Base-by-base conservation (phyloP, 805 yeast genomes). In the Wickerhamomyces ciferrii region DNA sequence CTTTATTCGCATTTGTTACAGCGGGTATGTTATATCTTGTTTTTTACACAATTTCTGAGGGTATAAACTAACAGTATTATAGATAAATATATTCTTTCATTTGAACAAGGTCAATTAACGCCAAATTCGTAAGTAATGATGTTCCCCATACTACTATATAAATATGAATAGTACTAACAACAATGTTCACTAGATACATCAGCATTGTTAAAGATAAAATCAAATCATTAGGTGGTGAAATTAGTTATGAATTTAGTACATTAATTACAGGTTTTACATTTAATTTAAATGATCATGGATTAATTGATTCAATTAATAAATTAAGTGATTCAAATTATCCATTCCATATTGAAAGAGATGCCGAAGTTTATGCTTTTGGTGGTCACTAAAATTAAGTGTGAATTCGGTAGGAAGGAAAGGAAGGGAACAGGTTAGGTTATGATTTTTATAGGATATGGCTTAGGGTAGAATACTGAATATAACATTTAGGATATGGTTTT, bases 211-310 rank as follows among this genome's bases (percentile, higher is more conserved):
- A 66, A 42, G 45, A 56, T 13, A 53, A 63, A 29, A 63, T 76
- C 24, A 51, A 59, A 36, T 54, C 58, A 13, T 48, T 71, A 8
- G 79, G 79, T 8, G 81, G 77, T 4, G 53, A 50, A 17, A 67
- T 78, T 42, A 70, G 71, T 17, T 75, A 74, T 51, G 79, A 75
- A 48, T 76, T 74, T 59, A 56, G 63, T 42, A 66, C 70, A 3
- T 64, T 75, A 13, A 60, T 76, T 37, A 71, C 74, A 46, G 82
- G 82, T 1, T 75, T 76, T 56, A 65, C 77, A 7, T 65, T 74
- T 46, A 62, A 62, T 5, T 49, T 74, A 6, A 73, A 76, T 13
- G 60, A 60, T 21, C 53, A 54, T 13, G 55, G 47, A 5, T 48
- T 67, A 15, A 48, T 57, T 8, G 53, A 51, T 21, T 46, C 62